Percentiles rank a stretch among this genome's conserved stretches.
Conservation (phyloP, 495 filamentous ascomycete genomes). For the Aspergillus hancockii region DNA sequence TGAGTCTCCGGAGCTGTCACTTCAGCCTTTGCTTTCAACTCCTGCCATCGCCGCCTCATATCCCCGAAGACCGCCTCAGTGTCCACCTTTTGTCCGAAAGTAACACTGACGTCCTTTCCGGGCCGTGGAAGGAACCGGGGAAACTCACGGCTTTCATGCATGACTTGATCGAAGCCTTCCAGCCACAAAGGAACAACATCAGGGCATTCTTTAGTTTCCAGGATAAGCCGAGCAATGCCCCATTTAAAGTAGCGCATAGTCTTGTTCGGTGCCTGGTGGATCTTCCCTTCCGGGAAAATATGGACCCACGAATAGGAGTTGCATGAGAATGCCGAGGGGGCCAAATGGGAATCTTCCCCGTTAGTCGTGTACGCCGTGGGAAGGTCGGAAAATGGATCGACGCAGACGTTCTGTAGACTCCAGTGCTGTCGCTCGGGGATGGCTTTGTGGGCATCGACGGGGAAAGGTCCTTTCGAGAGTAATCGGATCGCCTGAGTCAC, state of each 20-base stretch:
- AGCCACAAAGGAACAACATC: constrained; percentile 93
- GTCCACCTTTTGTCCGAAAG: constrained; percentile 62
- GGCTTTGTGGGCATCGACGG: constrained; percentile 38
- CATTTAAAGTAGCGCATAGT: constrained; percentile 97
- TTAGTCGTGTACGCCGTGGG: constrained; percentile 52
- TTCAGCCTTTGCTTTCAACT: constrained; percentile 52
- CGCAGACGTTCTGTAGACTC: constrained; percentile 44
- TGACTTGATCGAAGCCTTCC: constrained; percentile 79
- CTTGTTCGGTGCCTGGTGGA: constrained; percentile 80
- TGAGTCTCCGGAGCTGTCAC: constrained; percentile 31
- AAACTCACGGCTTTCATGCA: constrained; percentile 75
- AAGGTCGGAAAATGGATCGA: constrained; percentile 50
- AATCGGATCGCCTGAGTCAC: constrained; percentile 84
- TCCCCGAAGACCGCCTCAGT: constrained; percentile 59
- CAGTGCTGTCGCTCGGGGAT: constrained; percentile 38
- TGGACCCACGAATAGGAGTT: constrained; percentile 81
- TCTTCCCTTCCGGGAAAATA: constrained; percentile 91
- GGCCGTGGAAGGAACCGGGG: constrained; percentile 82
- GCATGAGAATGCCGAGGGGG: constrained; percentile 58
- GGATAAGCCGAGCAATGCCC: constrained; percentile 85
- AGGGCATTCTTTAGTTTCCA: constrained; percentile 80
- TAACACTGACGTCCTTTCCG: constrained; percentile 69
- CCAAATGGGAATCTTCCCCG: constrained; percentile 57
- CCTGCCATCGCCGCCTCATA: constrained; percentile 66
- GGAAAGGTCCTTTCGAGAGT: constrained; percentile 65